These are phyloP conservation scores for Ophiosphaerella narmari DNA, from an alignment of 2,329 filamentous ascomycete genomes.

Conservation along the genomic window DNA sequence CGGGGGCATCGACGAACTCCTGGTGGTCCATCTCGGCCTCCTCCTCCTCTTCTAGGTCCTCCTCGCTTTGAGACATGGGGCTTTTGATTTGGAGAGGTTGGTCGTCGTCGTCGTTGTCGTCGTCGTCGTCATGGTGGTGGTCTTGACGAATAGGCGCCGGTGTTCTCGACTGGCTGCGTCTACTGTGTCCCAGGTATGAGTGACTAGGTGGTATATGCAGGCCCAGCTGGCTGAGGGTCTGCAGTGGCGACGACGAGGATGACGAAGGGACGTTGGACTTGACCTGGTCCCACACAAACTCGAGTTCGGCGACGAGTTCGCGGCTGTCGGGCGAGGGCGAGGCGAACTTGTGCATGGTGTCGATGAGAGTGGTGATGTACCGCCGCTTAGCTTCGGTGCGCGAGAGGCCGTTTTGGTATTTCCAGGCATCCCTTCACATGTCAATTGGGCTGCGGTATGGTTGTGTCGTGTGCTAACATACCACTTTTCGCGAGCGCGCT, in stretches of 20 bases:
- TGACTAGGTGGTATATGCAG: slow-evolving; percentile 37
- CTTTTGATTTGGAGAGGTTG: slow-evolving; percentile 65
- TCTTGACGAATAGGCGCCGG: too few relatives aligned
- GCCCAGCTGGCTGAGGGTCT: slow-evolving; percentile 41
- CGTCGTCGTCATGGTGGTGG: slow-evolving; percentile 11
- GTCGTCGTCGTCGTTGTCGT: slow-evolving; percentile 19
- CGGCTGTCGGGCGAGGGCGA: slow-evolving; percentile 81
- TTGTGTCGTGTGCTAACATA: slow-evolving; percentile 40
- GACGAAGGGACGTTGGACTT: slow-evolving; percentile 77
- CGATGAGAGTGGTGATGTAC: slow-evolving; percentile 92
- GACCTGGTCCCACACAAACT: slow-evolving; percentile 99
- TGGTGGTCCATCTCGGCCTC: slow-evolving; percentile 43
- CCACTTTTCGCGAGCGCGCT: slow-evolving; percentile 70
- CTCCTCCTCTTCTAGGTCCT: slow-evolving; percentile 54
- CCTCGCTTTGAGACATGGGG: slow-evolving; percentile 76
- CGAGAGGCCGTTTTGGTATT: slow-evolving; percentile 78
- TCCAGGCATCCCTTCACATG: slow-evolving; percentile 80
- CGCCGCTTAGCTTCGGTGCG: slow-evolving; percentile 91
- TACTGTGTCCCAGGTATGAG: slow-evolving; percentile 49
- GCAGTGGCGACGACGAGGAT: slow-evolving; percentile 51
- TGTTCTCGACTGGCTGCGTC: slow-evolving; percentile 10
- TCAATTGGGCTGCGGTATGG: neutral
- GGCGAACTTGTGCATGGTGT: slow-evolving; percentile 96
- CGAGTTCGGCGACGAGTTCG: slow-evolving; percentile 90
- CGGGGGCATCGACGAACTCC: slow-evolving; percentile 55